Evolutionary conservation across 2,329 filamentous ascomycete genomes (phyloP).

Genomic region (Raffaelea ambrosiae): DNA sequence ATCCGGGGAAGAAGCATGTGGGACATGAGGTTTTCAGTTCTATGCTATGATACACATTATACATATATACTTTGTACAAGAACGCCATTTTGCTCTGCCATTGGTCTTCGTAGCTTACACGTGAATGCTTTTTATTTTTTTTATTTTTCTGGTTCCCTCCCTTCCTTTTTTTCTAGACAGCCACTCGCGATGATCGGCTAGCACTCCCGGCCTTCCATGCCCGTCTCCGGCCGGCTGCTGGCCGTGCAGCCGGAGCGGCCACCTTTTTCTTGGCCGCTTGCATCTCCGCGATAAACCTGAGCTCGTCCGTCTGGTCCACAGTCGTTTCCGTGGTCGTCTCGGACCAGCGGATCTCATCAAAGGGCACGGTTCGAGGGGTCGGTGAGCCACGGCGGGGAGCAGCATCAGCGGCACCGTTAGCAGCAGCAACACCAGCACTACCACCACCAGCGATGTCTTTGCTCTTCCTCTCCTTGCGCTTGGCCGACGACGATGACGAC

Average conservation of each 20-base stretch:
- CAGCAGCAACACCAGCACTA: too few relatives aligned
- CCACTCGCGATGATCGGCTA: too few relatives aligned
- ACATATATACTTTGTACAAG: too few relatives aligned
- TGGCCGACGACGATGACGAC: neutral
- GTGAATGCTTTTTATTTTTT: too few relatives aligned
- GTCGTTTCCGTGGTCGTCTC: slow-evolving; percentile 2
- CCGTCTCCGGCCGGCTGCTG: slow-evolving; percentile 4
- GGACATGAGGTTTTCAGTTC: too few relatives aligned
- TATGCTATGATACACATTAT: too few relatives aligned
- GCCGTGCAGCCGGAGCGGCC: neutral
- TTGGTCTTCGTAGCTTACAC: too few relatives aligned
- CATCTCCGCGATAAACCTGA: slow-evolving; percentile 7
- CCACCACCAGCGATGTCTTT: neutral
- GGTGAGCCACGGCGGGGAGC: neutral
- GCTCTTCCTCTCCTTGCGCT: neutral
- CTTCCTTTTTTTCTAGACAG: too few relatives aligned
- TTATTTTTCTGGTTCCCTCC: too few relatives aligned
- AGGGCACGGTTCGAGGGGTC: slow-evolving; percentile 16
- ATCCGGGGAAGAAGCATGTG: too few relatives aligned
- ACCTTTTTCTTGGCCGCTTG: neutral
- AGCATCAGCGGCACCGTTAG: neutral
- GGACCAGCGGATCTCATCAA: slow-evolving; percentile 22
- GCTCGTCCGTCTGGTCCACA: slow-evolving; percentile 10
- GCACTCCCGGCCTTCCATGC: slow-evolving; percentile 3
- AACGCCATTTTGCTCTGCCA: too few relatives aligned